Evolutionary conservation across 2,329 filamentous ascomycete genomes (phyloP).

Genomic region (Neopestalotiopsis rosae): DNA sequence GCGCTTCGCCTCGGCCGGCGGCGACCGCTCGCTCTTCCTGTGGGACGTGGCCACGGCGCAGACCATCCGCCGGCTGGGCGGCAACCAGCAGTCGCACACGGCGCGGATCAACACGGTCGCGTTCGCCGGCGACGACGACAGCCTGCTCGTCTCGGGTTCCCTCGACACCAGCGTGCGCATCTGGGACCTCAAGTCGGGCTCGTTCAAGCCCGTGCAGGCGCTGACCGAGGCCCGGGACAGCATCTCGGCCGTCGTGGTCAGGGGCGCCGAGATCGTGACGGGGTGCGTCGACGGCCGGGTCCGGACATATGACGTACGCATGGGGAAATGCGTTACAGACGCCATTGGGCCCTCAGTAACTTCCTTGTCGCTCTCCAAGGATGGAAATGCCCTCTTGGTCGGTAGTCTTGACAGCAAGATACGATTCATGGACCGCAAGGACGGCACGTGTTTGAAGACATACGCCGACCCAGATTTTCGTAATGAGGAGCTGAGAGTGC

Average conservation of each 20-base stretch:
- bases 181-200: slow-evolving; percentile 69
- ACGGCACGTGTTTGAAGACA: slow-evolving; percentile 74
- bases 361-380: slow-evolving; percentile 71
- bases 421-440: slow-evolving; percentile 79
- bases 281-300: slow-evolving; percentile 87
- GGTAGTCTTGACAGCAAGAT: slow-evolving; percentile 78
- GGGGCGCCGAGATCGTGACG: slow-evolving; percentile 65
- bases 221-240: slow-evolving; percentile 76
- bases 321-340: slow-evolving; percentile 73
- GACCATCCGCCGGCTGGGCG: slow-evolving; percentile 75
- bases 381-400: slow-evolving; percentile 77
- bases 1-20: slow-evolving; percentile 84
- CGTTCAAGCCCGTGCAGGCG: slow-evolving; percentile 71
- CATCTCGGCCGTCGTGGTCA: slow-evolving; percentile 56
- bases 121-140: slow-evolving; percentile 79
- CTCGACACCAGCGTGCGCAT: slow-evolving; percentile 78
- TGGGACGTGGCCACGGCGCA: slow-evolving; percentile 89
- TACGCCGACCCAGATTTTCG: slow-evolving; percentile 65
- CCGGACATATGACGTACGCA: slow-evolving; percentile 81
- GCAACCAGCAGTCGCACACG: slow-evolving; percentile 20
- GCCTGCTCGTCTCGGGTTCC: slow-evolving; percentile 73
- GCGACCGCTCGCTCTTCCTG: slow-evolving; percentile 88
- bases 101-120: slow-evolving; percentile 50
- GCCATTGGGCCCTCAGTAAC: slow-evolving; percentile 76
- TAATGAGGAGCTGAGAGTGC: slow-evolving; percentile 76